Percentiles rank a stretch among this genome's conserved stretches.
These are phyloP conservation scores for Puya raimondii DNA, from an alignment of 176 grass and related monocot genomes.

Conservation along the genomic window DNA sequence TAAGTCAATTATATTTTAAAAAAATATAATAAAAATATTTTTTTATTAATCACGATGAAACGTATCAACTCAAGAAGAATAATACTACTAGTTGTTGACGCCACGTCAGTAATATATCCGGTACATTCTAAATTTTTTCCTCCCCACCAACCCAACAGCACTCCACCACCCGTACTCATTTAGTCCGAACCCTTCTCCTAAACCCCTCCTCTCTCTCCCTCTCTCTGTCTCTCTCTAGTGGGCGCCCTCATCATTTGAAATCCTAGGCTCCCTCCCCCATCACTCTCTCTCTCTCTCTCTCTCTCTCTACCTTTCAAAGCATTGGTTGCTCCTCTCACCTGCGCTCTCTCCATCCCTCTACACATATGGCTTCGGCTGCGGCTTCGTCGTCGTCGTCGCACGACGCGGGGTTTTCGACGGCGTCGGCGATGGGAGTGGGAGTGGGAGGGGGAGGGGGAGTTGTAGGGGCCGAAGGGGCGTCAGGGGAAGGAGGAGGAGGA, in stretches of 20 bases:
- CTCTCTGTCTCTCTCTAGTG: neutral
- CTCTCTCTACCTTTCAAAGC: neutral
- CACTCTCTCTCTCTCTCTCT: neutral
- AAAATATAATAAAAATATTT: too few species aligned
- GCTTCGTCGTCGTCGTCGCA: conserved; percentile 25
- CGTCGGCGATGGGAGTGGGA: conserved; percentile 29
- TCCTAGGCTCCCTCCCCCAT: neutral
- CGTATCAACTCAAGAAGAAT: too few species aligned
- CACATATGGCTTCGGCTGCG: neutral
- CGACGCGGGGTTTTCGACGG: conserved; percentile 41
- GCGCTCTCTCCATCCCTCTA: neutral
- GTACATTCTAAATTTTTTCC: too few species aligned
- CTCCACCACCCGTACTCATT: neutral
- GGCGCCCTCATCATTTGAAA: conserved; percentile 27
- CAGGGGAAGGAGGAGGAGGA: conserved; percentile 2
- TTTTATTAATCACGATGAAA: too few species aligned
- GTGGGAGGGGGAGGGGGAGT: conserved; percentile 11
- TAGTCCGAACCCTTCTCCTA: neutral
- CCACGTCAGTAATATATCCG: too few species aligned
- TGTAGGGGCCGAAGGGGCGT: neutral
- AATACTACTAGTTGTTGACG: too few species aligned
- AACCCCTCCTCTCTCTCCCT: neutral
- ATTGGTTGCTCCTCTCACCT: neutral
- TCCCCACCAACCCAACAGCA: neutral
- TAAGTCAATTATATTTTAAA: too few species aligned